Base-by-base conservation (phyloP, 441 rosid genomes). In the Erodium texanum region DNA sequence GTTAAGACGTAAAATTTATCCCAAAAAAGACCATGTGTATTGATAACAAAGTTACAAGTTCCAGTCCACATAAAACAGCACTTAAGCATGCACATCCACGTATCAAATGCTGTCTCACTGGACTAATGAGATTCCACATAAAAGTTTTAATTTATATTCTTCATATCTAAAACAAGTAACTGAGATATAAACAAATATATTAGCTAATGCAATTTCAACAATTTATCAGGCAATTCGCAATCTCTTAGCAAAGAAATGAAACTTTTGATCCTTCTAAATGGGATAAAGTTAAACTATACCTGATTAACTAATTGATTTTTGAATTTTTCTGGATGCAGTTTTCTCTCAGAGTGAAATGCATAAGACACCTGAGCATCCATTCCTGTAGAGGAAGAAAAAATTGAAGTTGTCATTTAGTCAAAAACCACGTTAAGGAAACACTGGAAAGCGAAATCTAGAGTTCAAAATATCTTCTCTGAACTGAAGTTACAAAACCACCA, bases 281-380 rank as follows among this genome's bases (percentile, higher is more conserved):
- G 38, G n/a, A 19, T 54, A 64, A 59, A 36, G 65, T 19, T 68
- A 69, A 62, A 74, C 4, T 38, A 38, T 82, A 93, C 99, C 99
- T 91, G 99, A 80, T 93, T 93, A 70, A 84, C 81, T 65, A 91
- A 77, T 79, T 89, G 97, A 52, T 91, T 93, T 80, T 89, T 93
- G 69, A 93, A 93, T 62, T 89, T 93, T 76, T 93, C 99, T 15
- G 99, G 99, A 80, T 89, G 89, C 78, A 82, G 43, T 82, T 85
- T 93, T 65, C 99, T 73, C 79, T 93, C 97, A 61, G 95, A 89
- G 80, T 93, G 99, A 89, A 93, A 91, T 68, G 95, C 97, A 83
- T 91, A 89, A 58, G 99, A 91, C 70, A 93, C 63, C 79, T 93
- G 97, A 75, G 99, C 96, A 83, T 93, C 99, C 97, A 91, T 93